Conservation (phyloP, 2,329 filamentous ascomycete species). For the Conoideocrella luteorostrata region DNA sequence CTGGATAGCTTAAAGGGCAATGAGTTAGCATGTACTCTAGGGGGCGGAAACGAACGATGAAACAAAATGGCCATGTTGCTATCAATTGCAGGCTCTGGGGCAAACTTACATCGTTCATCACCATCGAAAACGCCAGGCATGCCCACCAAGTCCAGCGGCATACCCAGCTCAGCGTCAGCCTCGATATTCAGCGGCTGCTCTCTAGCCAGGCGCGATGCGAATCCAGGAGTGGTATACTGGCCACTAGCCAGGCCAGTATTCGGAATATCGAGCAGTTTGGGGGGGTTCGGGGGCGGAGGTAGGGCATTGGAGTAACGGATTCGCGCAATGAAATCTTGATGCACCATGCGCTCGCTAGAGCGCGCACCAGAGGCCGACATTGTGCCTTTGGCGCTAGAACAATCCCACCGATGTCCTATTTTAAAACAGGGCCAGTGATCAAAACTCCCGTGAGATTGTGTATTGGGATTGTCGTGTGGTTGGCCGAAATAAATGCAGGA, state of each 20-base stretch:
- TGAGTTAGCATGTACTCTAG: conserved; percentile 9
- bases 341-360: conserved; percentile 55
- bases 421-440: too few species aligned
- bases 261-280: conserved; percentile 94
- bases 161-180: conserved; percentile 93
- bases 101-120: conserved; percentile 78
- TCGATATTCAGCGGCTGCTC: conserved; percentile 96
- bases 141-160: conserved; percentile 92
- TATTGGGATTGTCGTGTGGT: too few species aligned
- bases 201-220: conserved; percentile 80
- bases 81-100: too few species aligned
- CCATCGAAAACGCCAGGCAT: conserved; percentile 93
- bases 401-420: too few species aligned
- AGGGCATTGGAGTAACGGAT: conserved; percentile 94
- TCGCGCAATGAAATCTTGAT: conserved; percentile 96
- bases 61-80: too few species aligned
- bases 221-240: conserved; percentile 85
- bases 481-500: too few species aligned
- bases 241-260: conserved; percentile 82
- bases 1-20: conserved; percentile 61
- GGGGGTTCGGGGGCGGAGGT: conserved; percentile 86
- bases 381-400: conserved; percentile 1
- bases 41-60: too few species aligned
- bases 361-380: conserved; percentile 31
- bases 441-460: too few species aligned